Percentiles rank a stretch among this genome's conserved stretches.
phyloP scores from a whole-genome alignment of 345 rosid genomes.

The Sonneratia alba region DNA sequence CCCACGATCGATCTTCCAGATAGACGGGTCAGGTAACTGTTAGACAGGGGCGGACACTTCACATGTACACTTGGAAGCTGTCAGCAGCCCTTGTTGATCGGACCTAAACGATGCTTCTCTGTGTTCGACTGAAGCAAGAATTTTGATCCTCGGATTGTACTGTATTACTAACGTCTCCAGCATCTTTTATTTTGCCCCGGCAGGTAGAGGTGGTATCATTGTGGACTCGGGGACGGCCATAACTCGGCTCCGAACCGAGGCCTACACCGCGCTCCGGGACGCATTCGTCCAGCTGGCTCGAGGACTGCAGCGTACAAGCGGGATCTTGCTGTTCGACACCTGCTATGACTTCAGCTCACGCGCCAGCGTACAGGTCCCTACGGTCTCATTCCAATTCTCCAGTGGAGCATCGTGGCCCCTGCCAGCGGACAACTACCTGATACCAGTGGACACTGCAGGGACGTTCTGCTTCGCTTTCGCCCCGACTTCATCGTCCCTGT shows the following conservation, averaged over 20 bases:
- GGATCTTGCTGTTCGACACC: slow-evolving; percentile 64
- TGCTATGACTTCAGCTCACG: slow-evolving; percentile 66
- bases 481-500: slow-evolving; percentile 66
- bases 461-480: slow-evolving; percentile 93
- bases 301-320: slow-evolving; percentile 38
- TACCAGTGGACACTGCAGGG: slow-evolving; percentile 57
- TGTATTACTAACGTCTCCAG: too few species aligned
- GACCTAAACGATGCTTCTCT: not conserved
- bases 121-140: too few species aligned
- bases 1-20: not conserved
- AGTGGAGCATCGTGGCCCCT: slow-evolving; percentile 44
- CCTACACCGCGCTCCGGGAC: slow-evolving; percentile 52
- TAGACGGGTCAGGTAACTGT: slow-evolving; percentile 28
- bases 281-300: slow-evolving; percentile 50
- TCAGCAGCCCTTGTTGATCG: too few species aligned
- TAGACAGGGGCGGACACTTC: too few species aligned
- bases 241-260: slow-evolving; percentile 66
- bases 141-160: too few species aligned
- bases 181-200: not conserved
- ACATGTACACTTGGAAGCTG: too few species aligned
- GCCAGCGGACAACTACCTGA: slow-evolving; percentile 72
- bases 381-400: slow-evolving; percentile 57
- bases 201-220: slow-evolving; percentile 53
- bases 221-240: slow-evolving; percentile 86
- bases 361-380: slow-evolving; percentile 65